These are phyloP conservation scores for Hypoxylon lienhwacheense DNA, from an alignment of 495 filamentous ascomycete genomes.

Conservation along the genomic window DNA sequence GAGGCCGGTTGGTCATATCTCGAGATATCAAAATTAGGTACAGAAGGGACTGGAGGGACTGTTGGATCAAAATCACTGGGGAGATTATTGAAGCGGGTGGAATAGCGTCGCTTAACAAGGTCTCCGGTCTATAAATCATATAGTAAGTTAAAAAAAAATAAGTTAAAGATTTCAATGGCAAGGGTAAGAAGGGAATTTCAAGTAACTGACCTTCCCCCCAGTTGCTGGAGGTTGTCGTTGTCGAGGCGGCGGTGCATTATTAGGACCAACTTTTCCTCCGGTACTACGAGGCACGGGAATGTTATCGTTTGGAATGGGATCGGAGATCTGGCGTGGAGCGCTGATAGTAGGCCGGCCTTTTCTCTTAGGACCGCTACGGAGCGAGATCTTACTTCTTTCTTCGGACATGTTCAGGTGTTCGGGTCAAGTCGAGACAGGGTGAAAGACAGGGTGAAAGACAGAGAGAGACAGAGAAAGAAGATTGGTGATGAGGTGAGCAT, in stretches of 20 bases:
- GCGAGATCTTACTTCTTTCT: slow-evolving; percentile 75
- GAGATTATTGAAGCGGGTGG: slow-evolving; percentile 79
- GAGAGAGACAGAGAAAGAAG: too few species aligned
- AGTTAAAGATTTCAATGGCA: too few species aligned
- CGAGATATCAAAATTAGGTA: slow-evolving; percentile 58
- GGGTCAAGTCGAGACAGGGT: background rate
- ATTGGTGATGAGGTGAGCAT: too few species aligned
- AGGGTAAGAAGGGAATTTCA: background rate
- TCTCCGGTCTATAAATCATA: slow-evolving; percentile 64
- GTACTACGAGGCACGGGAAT: slow-evolving; percentile 38
- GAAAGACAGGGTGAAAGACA: too few species aligned
- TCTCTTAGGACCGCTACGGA: slow-evolving; percentile 76
- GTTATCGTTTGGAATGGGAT: slow-evolving; percentile 55
- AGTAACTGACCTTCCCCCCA: slow-evolving; percentile 47
- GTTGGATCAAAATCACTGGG: slow-evolving; percentile 66
- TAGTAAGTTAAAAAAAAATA: too few species aligned
- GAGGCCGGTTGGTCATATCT: slow-evolving; percentile 52
- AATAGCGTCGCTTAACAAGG: slow-evolving; percentile 91
- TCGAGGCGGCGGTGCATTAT: slow-evolving; percentile 39
- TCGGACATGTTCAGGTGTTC: slow-evolving; percentile 55
- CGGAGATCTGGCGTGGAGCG: slow-evolving; percentile 79
- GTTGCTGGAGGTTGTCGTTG: slow-evolving; percentile 48
- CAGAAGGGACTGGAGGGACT: slow-evolving; percentile 64
- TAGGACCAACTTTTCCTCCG: slow-evolving; percentile 38
- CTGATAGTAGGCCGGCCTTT: slow-evolving; percentile 77